Conservation (phyloP, 768 basidiomycete genomes). For the Boletellus sp. region DNA sequence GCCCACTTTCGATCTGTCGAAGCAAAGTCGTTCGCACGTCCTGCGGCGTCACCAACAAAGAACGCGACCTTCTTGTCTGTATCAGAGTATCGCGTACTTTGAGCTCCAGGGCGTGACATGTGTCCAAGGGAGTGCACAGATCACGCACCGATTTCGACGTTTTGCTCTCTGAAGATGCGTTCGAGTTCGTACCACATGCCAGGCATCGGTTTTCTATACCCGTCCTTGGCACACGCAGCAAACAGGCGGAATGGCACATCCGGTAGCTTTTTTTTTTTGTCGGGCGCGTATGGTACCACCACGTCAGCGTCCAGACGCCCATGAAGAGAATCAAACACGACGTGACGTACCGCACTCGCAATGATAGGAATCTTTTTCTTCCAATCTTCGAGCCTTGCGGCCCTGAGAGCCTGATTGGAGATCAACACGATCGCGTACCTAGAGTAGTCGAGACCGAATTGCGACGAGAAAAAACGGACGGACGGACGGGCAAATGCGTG, state of each 20-base stretch:
- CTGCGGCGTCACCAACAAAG: conserved; percentile 90
- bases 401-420: conserved; percentile 71
- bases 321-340: background rate
- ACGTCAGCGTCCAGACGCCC: background rate
- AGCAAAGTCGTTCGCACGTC: conserved; percentile 71
- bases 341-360: conserved; percentile 50
- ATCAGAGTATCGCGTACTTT: background rate
- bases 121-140: no score
- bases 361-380: conserved; percentile 72
- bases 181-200: conserved; percentile 82
- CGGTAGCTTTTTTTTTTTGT: conserved; percentile 47
- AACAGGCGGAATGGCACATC: conserved; percentile 73
- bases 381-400: conserved; percentile 55
- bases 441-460: background rate
- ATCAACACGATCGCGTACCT: conserved; percentile 74
- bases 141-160: conserved; percentile 59
- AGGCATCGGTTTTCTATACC: conserved; percentile 80
- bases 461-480: background rate
- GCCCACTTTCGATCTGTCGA: conserved; percentile 87
- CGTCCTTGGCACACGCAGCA: conserved; percentile 72
- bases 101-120: background rate
- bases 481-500: no score
- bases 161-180: conserved; percentile 52
- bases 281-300: background rate
- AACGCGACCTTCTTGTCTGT: conserved; percentile 65